Base-by-base conservation (phyloP, 495 filamentous ascomycete genomes). In the Lasiosphaeria hispida region DNA sequence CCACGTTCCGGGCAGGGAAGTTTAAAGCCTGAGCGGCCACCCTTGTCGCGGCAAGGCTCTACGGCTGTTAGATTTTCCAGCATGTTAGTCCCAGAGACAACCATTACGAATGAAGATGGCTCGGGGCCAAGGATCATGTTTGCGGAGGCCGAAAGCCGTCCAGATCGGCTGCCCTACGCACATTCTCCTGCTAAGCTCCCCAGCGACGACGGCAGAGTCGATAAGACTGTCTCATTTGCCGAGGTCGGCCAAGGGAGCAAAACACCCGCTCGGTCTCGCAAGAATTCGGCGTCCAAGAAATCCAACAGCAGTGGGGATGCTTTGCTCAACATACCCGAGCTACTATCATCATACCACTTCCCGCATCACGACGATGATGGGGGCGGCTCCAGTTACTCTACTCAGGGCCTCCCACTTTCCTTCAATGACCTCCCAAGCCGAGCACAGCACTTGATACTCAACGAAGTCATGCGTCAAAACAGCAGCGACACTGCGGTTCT, bases 341-440 rank as follows among this genome's bases (percentile, higher is more conserved):
- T 78, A 3, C 48, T 75, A 10, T 53, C 62, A 11, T 72, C 67
- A 1, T 72, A 75, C 49, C 62, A 60, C 15, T 45, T 63, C 0
- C 58, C 58, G 1, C 47, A 47, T 5, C 55, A 69, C 58, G 44
- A 61, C 10, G 67, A 71, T 10, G 57, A 66, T 38, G 69, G 69
- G 7, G 53, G 66, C 4, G 79, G 80, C 5, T 87, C 85, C 2
- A 82, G 81, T 19, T 88, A 88, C 59, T 79, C 78, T 2, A 80
- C 80, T 13, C 82, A 85, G 19, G 78, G 82, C 0, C 63, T 88
- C 14, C 80, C 89, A 5, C 71, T 91, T n/a, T 86, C 81, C 18
- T 94, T 95, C 77, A 94, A 94, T 63, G 89, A 94, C 66, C 78
- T 95, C 0, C 89, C 91, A 0, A 89, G 85, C 59, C 83, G 87